Conservation (phyloP, 2,329 filamentous ascomycete genomes). For the Colletotrichum karsti region DNA sequence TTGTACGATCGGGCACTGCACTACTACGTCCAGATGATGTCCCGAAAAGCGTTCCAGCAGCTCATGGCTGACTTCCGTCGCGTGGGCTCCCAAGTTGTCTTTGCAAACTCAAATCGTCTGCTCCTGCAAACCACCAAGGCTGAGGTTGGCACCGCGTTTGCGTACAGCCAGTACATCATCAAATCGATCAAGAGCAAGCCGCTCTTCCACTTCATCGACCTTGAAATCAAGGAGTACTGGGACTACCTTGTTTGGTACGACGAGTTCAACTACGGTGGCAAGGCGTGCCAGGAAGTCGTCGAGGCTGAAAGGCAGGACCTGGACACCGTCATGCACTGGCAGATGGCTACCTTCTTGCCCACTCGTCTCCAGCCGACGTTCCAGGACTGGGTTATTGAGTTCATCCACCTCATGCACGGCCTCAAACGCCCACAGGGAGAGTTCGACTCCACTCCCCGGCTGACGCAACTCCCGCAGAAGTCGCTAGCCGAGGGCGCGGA, state of each 20-base stretch:
- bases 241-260: conserved; percentile 99
- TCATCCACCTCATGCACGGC: conserved; percentile 91
- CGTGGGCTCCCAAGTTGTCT: conserved; percentile 95
- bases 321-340: conserved; percentile 98
- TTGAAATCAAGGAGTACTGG: conserved; percentile 99
- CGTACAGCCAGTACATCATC: conserved; percentile 96
- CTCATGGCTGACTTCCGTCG: conserved; percentile 96
- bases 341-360: conserved; percentile 90
- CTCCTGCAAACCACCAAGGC: conserved; percentile 95
- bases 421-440: conserved; percentile 75
- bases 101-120: conserved; percentile 87
- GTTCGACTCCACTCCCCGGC: conserved; percentile 59
- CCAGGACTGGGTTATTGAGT: conserved; percentile 92
- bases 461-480: conserved; percentile 68
- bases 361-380: conserved; percentile 82
- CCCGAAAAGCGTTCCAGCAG: conserved; percentile 94
- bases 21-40: conserved; percentile 99
- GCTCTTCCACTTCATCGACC: conserved; percentile 94
- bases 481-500: conserved; percentile 67
- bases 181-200: conserved; percentile 97
- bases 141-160: conserved; percentile 95
- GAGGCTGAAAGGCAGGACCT: conserved; percentile 78
- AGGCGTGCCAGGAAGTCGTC: conserved; percentile 84
- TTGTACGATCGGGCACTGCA: conserved; percentile 94
- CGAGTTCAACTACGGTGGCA: conserved; percentile 97